Evolutionary conservation across 2,329 filamentous ascomycete species (phyloP).

Genomic region (Diaporthe humulicola): DNA sequence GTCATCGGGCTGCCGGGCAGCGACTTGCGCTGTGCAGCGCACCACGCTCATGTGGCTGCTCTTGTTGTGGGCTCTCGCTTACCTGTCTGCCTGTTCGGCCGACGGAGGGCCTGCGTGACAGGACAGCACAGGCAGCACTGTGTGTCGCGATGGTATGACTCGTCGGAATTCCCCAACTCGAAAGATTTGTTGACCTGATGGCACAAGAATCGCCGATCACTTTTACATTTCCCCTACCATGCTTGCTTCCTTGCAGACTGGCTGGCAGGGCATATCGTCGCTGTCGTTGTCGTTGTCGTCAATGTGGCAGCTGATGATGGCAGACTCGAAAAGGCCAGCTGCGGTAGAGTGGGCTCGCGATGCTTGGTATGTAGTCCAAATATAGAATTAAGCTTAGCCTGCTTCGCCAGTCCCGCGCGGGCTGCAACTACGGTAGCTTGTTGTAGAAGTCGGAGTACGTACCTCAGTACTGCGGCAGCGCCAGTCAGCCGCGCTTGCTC

Average conservation of each 20-base stretch:
- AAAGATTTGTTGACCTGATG: not conserved
- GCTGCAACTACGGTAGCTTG: conserved; percentile 1
- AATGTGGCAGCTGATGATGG: not conserved
- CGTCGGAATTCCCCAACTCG: conserved; percentile 27
- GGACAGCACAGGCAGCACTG: conserved; percentile 4
- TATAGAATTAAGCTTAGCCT: conserved; percentile 33
- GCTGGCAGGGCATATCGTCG: not conserved
- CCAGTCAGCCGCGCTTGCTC: not conserved
- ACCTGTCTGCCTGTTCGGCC: not conserved
- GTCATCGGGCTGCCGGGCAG: not conserved
- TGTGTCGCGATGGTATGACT: conserved; percentile 7
- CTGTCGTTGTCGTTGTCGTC: not conserved
- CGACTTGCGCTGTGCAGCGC: not conserved
- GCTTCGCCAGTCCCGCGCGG: conserved; percentile 9
- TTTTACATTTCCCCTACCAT: not conserved
- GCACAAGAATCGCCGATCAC: not conserved
- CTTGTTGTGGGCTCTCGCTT: conserved; percentile 6
- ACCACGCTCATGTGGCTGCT: too few species aligned
- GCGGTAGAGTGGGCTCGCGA: not conserved
- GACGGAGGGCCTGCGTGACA: not conserved
- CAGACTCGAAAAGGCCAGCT: not conserved
- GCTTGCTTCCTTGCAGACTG: not conserved
- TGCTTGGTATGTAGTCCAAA: not conserved
- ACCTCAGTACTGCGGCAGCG: not conserved
- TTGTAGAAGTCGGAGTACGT: not conserved